Base-by-base conservation (phyloP, 2,329 filamentous ascomycete species). In the Aurifilum marmelostoma region DNA sequence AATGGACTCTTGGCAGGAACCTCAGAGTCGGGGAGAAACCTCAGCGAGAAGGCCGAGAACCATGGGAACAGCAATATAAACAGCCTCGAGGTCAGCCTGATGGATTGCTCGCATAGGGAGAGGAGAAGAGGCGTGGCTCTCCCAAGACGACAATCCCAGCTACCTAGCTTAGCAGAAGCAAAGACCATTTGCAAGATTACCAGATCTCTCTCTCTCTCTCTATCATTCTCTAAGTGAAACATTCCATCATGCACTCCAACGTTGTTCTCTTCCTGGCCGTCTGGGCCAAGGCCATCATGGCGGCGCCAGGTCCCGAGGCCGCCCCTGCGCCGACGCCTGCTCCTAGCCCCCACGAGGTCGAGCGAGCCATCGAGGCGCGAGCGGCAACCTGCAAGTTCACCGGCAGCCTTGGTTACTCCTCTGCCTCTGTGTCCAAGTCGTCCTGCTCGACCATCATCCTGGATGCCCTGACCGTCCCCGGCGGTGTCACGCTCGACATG, bases 371-470 rank as follows among this genome's bases (percentile, higher is more conserved):
- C 52, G 67, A 68, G 67, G 67, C 59, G 8, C 67, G 65, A 21
- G 70, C 72, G 8, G 75, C 73, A 3, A 69, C 73, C 66, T 89
- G 87, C 78, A 88, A 85, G 9, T 88, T 89, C 75, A 85, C 82
- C 47, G 80, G 82, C 65, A 83, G 84, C 65, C 79, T 81, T 3
- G 68, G 68, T n/a, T 66, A 66, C 50, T 67, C 70, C 7, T 74
- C 80, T 7, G 85, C 84, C 56, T 82, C 79, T 71, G 80, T 81
- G 71, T 80, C 81, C 74, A 70, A 71, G 68, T 85, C 87, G 76
- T 76, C 77, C 29, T 80, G 79, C 74, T 75, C 77, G 0, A 77
- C 74, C 62, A 81, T 83, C 67, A 75, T 79, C 39, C 76, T 83
- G 5, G 75, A 73, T 67, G 75, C 76, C 69, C 73, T 81, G n/a